Percentiles rank a stretch among this genome's conserved stretches.
These are phyloP conservation scores for Aspergillus sp. DNA, from an alignment of 2,329 filamentous ascomycete species.

Conservation along the genomic window DNA sequence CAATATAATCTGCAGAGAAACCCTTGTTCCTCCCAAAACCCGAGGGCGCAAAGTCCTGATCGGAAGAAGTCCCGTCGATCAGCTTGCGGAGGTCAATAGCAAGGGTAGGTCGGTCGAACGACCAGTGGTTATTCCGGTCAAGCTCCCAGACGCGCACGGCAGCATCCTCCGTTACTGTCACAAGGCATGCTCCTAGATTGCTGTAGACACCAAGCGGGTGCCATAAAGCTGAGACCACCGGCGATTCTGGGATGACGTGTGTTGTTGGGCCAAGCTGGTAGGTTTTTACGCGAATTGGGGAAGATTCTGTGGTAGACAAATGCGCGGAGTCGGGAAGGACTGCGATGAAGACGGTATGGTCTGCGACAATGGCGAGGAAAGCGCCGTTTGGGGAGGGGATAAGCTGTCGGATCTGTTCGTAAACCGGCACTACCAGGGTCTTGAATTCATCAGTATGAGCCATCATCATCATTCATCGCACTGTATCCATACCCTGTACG, in stretches of 20 bases:
- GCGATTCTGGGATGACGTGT: constrained; percentile 83
- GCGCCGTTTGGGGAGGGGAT: constrained; percentile 80
- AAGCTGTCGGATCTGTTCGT: constrained; percentile 82
- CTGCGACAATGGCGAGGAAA: constrained; percentile 82
- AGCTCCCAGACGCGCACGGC: constrained; percentile 91
- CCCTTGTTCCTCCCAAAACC: constrained; percentile 74
- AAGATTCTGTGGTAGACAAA: constrained; percentile 69
- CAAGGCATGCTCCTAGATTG: constrained; percentile 72
- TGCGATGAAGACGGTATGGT: constrained; percentile 85
- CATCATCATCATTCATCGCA: background rate
- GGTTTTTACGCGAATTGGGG: constrained; percentile 77
- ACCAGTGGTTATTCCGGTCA: constrained; percentile 80
- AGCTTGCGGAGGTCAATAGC: constrained; percentile 89
- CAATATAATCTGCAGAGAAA: constrained; percentile 86
- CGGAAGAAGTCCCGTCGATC: constrained; percentile 77
- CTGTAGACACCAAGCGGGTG: constrained; percentile 78
- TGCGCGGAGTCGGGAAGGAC: constrained; percentile 81
- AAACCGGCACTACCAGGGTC: constrained; percentile 77
- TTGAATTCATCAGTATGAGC: constrained; percentile 40
- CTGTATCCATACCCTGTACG: constrained; percentile 35
- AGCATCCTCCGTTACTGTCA: constrained; percentile 87
- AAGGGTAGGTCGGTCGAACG: constrained; percentile 81
- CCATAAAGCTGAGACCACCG: constrained; percentile 83
- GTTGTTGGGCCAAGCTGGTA: constrained; percentile 92
- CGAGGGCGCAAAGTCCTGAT: constrained; percentile 82